phyloP scores from a whole-genome alignment of 495 filamentous ascomycete genomes.

The Elaphomyces granulatus region DNA sequence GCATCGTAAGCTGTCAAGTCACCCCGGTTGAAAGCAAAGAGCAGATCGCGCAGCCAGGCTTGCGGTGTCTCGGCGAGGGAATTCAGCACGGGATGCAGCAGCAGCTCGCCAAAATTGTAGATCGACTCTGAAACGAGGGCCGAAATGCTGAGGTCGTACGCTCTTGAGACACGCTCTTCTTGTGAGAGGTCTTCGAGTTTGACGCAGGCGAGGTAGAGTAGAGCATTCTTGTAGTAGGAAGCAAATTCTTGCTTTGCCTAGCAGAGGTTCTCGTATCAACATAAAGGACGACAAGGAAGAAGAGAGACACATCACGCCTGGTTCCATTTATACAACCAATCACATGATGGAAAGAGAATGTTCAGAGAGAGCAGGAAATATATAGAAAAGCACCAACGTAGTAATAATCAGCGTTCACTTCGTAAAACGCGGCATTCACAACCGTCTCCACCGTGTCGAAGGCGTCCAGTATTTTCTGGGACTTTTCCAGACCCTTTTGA shows the following conservation, averaged over 20 bases:
- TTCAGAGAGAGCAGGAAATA: not conserved
- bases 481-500: conserved; percentile 70
- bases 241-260: conserved; percentile 78
- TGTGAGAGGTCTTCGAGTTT: conserved; percentile 57
- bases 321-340: too few species aligned
- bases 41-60: conserved; percentile 78
- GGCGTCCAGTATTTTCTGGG: conserved; percentile 72
- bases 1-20: conserved; percentile 78
- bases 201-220: conserved; percentile 96
- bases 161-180: conserved; percentile 60
- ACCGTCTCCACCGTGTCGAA: conserved; percentile 95
- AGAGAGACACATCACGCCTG: too few species aligned
- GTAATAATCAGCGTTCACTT: conserved; percentile 88
- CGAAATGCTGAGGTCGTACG: conserved; percentile 85
- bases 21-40: conserved; percentile 95
- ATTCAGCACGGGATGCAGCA: conserved; percentile 92
- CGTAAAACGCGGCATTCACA: conserved; percentile 95
- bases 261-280: not conserved
- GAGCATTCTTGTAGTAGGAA: conserved; percentile 89
- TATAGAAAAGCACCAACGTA: conserved; percentile 36
- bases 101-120: conserved; percentile 98
- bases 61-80: conserved; percentile 51
- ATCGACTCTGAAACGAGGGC: conserved; percentile 86
- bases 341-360: not conserved
- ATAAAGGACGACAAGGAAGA: too few species aligned